Evolutionary conservation across 73 alveolate species (phyloP).

Genomic region (Paramecium tetraurelia): DNA sequence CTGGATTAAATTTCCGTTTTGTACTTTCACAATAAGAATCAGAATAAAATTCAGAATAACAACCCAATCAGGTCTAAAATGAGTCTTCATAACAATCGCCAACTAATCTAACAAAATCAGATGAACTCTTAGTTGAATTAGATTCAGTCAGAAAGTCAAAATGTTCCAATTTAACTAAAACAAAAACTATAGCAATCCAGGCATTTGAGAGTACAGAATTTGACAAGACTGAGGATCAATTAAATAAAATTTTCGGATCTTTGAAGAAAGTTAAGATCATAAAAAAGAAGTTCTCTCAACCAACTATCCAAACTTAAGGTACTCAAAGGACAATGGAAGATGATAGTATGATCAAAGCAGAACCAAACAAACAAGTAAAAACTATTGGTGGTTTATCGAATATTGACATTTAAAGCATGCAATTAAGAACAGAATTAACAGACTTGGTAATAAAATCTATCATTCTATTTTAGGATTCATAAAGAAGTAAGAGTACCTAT

Average conservation of each 20-base stretch:
- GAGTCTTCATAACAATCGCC: neutral
- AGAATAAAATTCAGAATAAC: neutral
- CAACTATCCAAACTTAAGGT: neutral
- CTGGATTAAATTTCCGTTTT: neutral
- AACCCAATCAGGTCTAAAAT: neutral
- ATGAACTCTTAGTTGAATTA: neutral
- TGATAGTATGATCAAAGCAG: neutral
- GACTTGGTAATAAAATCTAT: neutral
- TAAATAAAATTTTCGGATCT: constrained; percentile 16
- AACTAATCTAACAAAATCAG: neutral
- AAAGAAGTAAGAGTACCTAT: neutral
- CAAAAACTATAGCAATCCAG: neutral
- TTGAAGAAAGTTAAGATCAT: neutral
- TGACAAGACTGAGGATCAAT: neutral
- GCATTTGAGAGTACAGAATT: constrained; percentile 32
- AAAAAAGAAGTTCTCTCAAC: neutral
- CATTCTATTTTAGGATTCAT: neutral
- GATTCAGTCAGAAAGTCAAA: constrained; percentile 22
- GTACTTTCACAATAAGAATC: neutral
- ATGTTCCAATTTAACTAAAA: neutral
- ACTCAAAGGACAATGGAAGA: neutral
- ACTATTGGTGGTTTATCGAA: neutral
- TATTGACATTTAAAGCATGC: neutral
- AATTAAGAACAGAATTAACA: neutral
- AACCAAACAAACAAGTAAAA: neutral